These are phyloP conservation scores for Pholiota conissans DNA, from an alignment of 768 basidiomycete genomes.

Conservation along the genomic window DNA sequence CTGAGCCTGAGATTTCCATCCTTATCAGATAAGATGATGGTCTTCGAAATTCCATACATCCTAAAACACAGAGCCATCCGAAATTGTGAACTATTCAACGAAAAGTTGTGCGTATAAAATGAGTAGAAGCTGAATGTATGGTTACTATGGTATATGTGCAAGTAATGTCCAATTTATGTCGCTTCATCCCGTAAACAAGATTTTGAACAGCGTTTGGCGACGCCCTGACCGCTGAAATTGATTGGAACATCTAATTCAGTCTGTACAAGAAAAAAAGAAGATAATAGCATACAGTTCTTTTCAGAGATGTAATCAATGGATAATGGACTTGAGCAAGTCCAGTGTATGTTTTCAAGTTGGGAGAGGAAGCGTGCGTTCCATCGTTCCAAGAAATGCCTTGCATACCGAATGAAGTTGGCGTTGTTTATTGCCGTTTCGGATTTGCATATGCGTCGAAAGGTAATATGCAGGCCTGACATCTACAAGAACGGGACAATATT, in stretches of 20 bases:
- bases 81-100: too few relatives aligned
- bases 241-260: background rate
- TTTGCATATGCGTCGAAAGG: background rate
- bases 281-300: background rate
- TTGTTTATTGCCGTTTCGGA: background rate
- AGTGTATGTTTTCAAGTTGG: background rate
- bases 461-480: background rate
- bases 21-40: background rate
- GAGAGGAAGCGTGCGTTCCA: background rate
- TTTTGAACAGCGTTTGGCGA: too few relatives aligned
- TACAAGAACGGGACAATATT: too few relatives aligned
- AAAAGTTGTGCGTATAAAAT: too few relatives aligned
- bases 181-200: too few relatives aligned
- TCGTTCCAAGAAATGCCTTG: background rate
- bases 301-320: background rate
- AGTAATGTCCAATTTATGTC: too few relatives aligned
- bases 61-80: too few relatives aligned
- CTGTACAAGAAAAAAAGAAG: background rate
- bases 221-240: too few relatives aligned
- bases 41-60: too few relatives aligned
- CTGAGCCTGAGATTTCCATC: background rate
- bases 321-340: background rate
- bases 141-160: too few relatives aligned
- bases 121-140: too few relatives aligned
- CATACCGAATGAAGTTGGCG: background rate